Base-by-base conservation (phyloP, 768 basidiomycete species). In the Crassisporium funariophilum region DNA sequence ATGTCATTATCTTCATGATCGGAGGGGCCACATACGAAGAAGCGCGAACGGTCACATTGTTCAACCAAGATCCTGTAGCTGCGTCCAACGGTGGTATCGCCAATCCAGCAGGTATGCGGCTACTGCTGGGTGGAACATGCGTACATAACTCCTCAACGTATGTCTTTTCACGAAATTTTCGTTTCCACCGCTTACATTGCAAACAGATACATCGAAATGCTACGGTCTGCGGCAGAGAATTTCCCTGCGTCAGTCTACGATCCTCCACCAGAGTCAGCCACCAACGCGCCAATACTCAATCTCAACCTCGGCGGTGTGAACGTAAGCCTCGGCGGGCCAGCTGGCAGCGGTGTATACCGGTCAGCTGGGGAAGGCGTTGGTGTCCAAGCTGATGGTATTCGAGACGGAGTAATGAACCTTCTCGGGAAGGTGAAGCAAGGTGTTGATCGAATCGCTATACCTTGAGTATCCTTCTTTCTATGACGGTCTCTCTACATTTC, bases 1-100 rank as follows among this genome's bases (percentile, higher is more conserved):
- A 98, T 65, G 81, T 98, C 35, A 97, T 99, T 48, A 74, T 99
- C 48, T 99, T 98, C 69, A 87, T 99, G 73, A 83, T 98, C 49
- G 97, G 97, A 21, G 97, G 97, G 0, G 84, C 92, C 21, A 98
- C 97, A 0, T 98, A 97, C 59, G 95, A 92, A 64, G 97, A 99
- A 67, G 92, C 93, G 0, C 77, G 91, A 52, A 78, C 88, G 0
- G 79, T 98, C 10, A 81, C 91, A 5, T 69, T 92, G 38, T 75
- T 95, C 53, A 99, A 98, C 62, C 88, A 94, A 62, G 91, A 93
- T 54, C 73, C 83, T 12, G 63, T 73, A 22, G 66, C 72, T 16
- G 69, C 73, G 12, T 68, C 77, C n/a, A 72, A 69, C 48, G 73
- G 73, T 15, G 71, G 73, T 27, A 69, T 74, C 16, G 67, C 72